These are phyloP conservation scores for Corinectria fuckeliana DNA, from an alignment of 2,329 filamentous ascomycete genomes.

Conservation along the genomic window DNA sequence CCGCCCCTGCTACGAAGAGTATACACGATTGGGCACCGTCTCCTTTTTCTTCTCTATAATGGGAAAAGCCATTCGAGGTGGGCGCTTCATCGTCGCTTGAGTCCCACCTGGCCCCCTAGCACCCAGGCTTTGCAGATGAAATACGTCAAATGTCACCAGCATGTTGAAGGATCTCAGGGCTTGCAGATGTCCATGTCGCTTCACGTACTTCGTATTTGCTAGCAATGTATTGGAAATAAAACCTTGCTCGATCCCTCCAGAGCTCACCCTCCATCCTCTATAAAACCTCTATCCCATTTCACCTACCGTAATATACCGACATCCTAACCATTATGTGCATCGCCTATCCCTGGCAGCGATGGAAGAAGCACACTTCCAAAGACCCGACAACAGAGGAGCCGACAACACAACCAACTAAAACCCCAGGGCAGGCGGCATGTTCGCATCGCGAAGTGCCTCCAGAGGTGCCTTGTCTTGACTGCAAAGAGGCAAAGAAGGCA, in stretches of 20 bases:
- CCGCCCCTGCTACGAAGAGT: slow-evolving; percentile 6
- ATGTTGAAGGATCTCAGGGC: not conserved
- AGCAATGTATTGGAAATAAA: not conserved
- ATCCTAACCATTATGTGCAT: not conserved
- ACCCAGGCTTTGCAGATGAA: not conserved
- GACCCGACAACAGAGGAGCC: not conserved
- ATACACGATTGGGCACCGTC: slow-evolving; percentile 14
- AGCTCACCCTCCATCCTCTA: not conserved
- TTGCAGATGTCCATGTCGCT: not conserved
- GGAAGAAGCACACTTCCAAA: not conserved
- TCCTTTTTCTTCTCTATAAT: slow-evolving; percentile 1
- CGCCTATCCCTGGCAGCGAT: slow-evolving; percentile 8
- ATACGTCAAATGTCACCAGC: not conserved
- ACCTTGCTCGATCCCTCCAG: not conserved
- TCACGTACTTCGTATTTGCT: not conserved
- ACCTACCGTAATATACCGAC: not conserved
- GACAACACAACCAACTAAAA: not conserved
- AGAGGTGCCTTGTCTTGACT: slow-evolving; percentile 36
- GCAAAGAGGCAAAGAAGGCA: slow-evolving; percentile 43
- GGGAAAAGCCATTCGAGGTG: slow-evolving; percentile 33
- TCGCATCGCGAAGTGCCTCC: slow-evolving; percentile 29
- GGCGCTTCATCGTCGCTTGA: not conserved
- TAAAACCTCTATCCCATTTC: not conserved
- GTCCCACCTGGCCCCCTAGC: slow-evolving; percentile 1
- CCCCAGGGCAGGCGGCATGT: slow-evolving; percentile 25